Evolutionary conservation across 139 green algal genomes (phyloP).

Genomic region (Chlamydomonas sp.): DNA sequence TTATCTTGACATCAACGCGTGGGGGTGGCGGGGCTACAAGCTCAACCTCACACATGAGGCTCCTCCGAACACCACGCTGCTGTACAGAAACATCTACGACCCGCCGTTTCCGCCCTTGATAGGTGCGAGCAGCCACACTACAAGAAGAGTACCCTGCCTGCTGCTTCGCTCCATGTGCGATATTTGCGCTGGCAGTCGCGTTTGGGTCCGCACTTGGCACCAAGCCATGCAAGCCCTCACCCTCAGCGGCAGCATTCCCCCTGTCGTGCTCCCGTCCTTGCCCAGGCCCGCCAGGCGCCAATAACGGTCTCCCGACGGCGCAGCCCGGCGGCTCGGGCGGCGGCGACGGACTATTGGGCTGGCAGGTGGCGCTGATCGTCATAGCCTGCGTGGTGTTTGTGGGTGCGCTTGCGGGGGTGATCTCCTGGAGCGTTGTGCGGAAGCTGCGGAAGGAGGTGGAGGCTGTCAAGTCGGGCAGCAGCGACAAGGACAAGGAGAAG

Average conservation of each 20-base stretch:
- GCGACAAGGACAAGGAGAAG: constrained; percentile 11
- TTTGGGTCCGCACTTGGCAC: not conserved
- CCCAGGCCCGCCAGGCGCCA: not conserved
- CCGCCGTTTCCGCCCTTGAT: not conserved
- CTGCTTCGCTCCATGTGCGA: no score
- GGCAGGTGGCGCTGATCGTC: constrained; percentile 26
- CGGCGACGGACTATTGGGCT: not conserved
- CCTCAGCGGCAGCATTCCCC: not conserved
- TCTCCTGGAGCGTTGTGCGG: not conserved
- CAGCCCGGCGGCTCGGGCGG: not conserved
- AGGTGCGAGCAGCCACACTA: no score
- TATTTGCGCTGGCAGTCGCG: no score
- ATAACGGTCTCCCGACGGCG: not conserved
- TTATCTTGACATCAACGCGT: not conserved
- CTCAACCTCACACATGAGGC: constrained; percentile 6
- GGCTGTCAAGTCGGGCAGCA: constrained; percentile 3
- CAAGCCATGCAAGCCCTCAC: not conserved
- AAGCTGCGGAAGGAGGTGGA: not conserved
- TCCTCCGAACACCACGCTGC: not conserved
- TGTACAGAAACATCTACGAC: constrained; percentile 23
- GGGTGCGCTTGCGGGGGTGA: not conserved
- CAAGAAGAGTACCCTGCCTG: no score
- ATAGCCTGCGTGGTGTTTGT: not conserved
- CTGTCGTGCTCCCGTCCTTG: not conserved
- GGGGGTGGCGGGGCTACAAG: constrained; percentile 14